Base-by-base conservation (phyloP, 2,329 filamentous ascomycete genomes). In the Fusarium anguioides region DNA sequence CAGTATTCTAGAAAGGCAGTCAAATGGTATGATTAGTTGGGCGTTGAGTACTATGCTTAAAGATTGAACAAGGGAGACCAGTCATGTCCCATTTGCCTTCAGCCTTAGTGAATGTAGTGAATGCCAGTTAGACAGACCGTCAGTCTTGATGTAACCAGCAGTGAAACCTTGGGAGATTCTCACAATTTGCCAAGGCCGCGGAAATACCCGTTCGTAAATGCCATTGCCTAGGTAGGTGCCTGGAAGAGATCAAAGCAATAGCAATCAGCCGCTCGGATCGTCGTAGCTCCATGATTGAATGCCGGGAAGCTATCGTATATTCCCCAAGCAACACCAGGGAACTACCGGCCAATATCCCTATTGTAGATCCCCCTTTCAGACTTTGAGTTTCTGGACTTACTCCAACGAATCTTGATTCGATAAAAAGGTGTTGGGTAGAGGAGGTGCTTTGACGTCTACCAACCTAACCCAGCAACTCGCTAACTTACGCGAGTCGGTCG, bases 401-500 rank as follows among this genome's bases (percentile, higher is more conserved):
- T n/a, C 26, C 9, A 26, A 29, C 21, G 31, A 23, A 27, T 35
- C 14, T 17, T 39, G 40, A 31, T 55, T 51, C 26, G 52, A 51
- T 23, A 23, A 24, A 17, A 59, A 17, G 9, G 10, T 36, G 18
- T 26, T 45, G 47, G 35, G 27, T 9, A 44, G 39, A 18, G 41
- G 29, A 26, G 7, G 6, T 23, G 40, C 54, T 49, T 58, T 41
- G 44, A 50, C 37, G 18, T 21, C 23, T 21, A 15, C 40, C 17
- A 41, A 54, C n/a, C 23, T 31, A 46, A 41, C 35, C 52, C n/a
- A 46, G 41, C 26, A 26, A 4, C 40, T 44, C 35, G 57, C 40
- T 46, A 45, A 35, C n/a, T 23, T 54, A 61, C 27, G 51, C 46
- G 35, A 41, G 35, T 24, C 24, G 46, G 35, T 24, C 24, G 46